Percentiles rank a stretch among this genome's conserved stretches.
Evolutionary conservation across 148 eudicot species (phyloP).

Genomic region (Vaccinium myrtillus): DNA sequence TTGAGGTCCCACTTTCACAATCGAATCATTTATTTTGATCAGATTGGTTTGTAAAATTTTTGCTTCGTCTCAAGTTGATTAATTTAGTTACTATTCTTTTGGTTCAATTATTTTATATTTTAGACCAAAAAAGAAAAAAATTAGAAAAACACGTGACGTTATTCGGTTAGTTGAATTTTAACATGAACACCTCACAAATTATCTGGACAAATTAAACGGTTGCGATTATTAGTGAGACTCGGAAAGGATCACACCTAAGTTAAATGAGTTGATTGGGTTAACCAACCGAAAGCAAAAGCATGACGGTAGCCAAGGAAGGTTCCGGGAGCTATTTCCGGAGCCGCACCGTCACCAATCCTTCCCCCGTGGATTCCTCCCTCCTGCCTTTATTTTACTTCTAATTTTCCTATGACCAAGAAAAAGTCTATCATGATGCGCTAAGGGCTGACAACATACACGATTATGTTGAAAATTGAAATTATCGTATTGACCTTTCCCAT

Average conservation of each 20-base stretch:
- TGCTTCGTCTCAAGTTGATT: too few species aligned
- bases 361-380: not conserved
- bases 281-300: not conserved
- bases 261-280: too few species aligned
- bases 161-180: too few species aligned
- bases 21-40: not conserved
- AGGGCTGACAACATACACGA: not conserved
- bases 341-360: not conserved
- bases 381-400: not conserved
- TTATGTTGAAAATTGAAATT: not conserved
- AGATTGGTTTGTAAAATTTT: not conserved
- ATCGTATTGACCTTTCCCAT: not conserved
- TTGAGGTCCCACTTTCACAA: not conserved
- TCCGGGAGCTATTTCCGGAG: not conserved
- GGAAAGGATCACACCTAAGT: too few species aligned
- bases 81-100: too few species aligned
- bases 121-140: too few species aligned
- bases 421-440: not conserved
- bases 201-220: too few species aligned
- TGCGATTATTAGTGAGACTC: too few species aligned
- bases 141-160: too few species aligned
- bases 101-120: too few species aligned
- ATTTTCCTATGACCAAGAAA: not conserved
- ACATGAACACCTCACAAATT: too few species aligned
- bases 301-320: not conserved